Conservation (phyloP, 805 yeast species). For the Spathaspora girioi region DNA sequence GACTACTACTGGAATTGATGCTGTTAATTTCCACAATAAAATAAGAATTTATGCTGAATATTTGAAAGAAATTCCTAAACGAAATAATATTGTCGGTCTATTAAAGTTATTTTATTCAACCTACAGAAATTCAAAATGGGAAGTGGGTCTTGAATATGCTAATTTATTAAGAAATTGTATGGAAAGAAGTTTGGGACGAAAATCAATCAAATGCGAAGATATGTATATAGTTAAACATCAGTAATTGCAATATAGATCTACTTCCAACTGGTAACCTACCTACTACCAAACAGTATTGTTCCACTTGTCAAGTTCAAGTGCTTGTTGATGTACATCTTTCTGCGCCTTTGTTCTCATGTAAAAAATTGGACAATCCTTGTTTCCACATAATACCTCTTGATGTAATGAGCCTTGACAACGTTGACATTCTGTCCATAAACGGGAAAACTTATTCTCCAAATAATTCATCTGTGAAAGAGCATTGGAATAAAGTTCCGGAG, state of each 20-base stretch:
- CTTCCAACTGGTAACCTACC: no score
- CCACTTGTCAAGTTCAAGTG: constrained; percentile 61
- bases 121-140: constrained; percentile 44
- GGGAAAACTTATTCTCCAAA: constrained; percentile 75
- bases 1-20: constrained; percentile 24
- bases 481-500: constrained; percentile 77
- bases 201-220: constrained; percentile 43
- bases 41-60: constrained; percentile 39
- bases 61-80: constrained; percentile 36
- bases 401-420: constrained; percentile 95
- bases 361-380: constrained; percentile 95
- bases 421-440: constrained; percentile 98
- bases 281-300: constrained; percentile 53
- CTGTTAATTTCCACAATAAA: constrained; percentile 27
- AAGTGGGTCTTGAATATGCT: constrained; percentile 54
- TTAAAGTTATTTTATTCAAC: constrained; percentile 40
- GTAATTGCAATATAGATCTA: background rate
- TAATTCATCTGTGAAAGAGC: constrained; percentile 77
- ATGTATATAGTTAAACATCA: constrained; percentile 36
- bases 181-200: constrained; percentile 50
- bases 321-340: constrained; percentile 60
- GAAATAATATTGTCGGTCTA: constrained; percentile 54
- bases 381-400: constrained; percentile 92
- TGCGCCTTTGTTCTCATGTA: constrained; percentile 92
- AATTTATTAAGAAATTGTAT: constrained; percentile 51